Conservation (phyloP, 2,329 filamentous ascomycete genomes). For the Cordyceps militaris region DNA sequence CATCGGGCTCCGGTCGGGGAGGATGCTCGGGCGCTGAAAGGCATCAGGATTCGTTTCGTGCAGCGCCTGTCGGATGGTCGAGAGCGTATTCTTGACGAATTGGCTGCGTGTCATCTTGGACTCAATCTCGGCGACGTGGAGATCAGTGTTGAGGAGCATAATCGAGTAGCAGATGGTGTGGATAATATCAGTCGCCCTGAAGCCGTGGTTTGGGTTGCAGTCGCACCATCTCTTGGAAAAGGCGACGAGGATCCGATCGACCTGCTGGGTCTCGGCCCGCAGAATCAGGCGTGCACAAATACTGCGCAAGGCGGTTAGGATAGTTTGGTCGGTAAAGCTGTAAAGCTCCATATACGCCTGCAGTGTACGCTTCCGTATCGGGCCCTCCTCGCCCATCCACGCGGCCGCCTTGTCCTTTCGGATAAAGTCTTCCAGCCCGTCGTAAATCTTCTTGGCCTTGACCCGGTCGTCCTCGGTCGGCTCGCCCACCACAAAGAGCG, state of each 20-base stretch:
- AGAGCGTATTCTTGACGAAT: slow-evolving; percentile 94
- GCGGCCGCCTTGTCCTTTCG: slow-evolving; percentile 73
- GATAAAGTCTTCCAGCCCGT: slow-evolving; percentile 76
- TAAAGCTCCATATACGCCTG: slow-evolving; percentile 88
- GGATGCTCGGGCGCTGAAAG: slow-evolving; percentile 52
- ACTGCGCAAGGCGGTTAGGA: slow-evolving; percentile 69
- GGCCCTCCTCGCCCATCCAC: slow-evolving; percentile 75
- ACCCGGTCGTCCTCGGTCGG: slow-evolving; percentile 63
- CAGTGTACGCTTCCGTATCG: slow-evolving; percentile 50
- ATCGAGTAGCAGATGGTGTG: slow-evolving; percentile 97
- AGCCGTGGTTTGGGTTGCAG: slow-evolving; percentile 88
- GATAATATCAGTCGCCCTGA: slow-evolving; percentile 85
- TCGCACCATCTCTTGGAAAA: slow-evolving; percentile 88
- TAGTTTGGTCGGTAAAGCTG: slow-evolving; percentile 74
- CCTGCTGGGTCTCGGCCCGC: slow-evolving; percentile 90
- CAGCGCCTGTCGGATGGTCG: slow-evolving; percentile 73
- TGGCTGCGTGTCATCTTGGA: slow-evolving; percentile 92
- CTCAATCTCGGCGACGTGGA: slow-evolving; percentile 91
- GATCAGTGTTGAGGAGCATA: slow-evolving; percentile 88
- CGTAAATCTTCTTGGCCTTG: slow-evolving; percentile 75
- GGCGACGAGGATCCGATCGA: slow-evolving; percentile 85
- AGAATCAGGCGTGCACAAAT: slow-evolving; percentile 77
- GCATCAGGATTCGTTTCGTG: slow-evolving; percentile 63
- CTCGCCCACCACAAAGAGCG: slow-evolving; percentile 50
- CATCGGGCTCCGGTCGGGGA: slow-evolving; percentile 37